These are phyloP conservation scores for Talaromyces pinophilus DNA, from an alignment of 2,329 filamentous ascomycete species.

Conservation along the genomic window DNA sequence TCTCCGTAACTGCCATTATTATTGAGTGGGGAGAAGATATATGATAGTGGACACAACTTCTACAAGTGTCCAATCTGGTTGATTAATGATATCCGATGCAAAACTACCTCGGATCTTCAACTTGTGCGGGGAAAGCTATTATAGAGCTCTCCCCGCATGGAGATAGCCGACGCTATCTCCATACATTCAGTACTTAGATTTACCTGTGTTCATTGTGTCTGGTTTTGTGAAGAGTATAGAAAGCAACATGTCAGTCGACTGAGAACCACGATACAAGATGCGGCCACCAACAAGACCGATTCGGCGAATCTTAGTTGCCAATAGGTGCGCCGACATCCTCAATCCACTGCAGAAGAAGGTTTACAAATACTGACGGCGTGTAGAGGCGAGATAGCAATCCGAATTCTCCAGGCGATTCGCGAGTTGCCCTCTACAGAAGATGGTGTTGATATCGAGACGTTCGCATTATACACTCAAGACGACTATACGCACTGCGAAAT, in stretches of 20 bases:
- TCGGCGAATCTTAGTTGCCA: background rate
- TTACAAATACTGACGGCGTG: background rate
- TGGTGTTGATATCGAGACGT: background rate
- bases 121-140: background rate
- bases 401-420: background rate
- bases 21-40: background rate
- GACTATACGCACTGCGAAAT: background rate
- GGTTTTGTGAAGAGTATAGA: no score
- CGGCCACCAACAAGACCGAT: background rate
- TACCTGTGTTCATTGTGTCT: no score
- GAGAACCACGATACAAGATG: background rate
- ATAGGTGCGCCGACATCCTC: background rate
- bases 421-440: background rate
- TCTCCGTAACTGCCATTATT: background rate
- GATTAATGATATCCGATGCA: background rate
- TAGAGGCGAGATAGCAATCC: conserved; percentile 1
- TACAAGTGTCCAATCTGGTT: background rate
- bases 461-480: background rate
- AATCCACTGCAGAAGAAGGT: background rate
- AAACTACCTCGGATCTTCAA: background rate
- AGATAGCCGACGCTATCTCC: background rate
- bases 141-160: background rate
- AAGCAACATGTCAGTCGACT: background rate
- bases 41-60: no score
- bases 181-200: no score